Base-by-base conservation (phyloP, 305 asterid species). In the Fraxinus velutina region DNA sequence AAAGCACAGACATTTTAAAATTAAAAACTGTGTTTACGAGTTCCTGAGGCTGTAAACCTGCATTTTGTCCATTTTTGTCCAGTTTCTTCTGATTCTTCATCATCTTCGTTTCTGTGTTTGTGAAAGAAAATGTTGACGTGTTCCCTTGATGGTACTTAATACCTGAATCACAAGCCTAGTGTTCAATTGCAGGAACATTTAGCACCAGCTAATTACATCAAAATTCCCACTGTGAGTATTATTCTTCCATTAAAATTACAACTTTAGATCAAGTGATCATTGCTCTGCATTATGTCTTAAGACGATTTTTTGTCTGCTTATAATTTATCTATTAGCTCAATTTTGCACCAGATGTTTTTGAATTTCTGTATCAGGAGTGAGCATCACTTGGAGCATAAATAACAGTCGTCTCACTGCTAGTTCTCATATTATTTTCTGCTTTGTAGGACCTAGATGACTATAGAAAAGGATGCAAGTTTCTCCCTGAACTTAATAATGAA, bases 131-230 rank as follows among this genome's bases (percentile, higher is more conserved):
- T 24, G 34, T 64, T 64, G 72, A 64, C 1, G 73, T 2, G 36
- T 66, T 66, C 19, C 4, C 36, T 27, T 66, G 34, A 66, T 66
- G 3, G 6, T 27, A 10, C 75, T n/a, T 70, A 71, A 42, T 24
- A 30, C 62, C 72, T 84, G 78, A 60, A 85, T 55, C 22, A 60
- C 79, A 17, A 84, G 60, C 78, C 82, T 84, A 1, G n/a, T 80
- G 71, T 86, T 82, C 82, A 70, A 84, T 82, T 91, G 84, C 95
- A 94, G 99, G 93, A 89, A 80, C 93, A 93, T 86, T 84, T 94
- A 74, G 98, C 98, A n/a, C 98, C 99, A 29, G 89, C 98, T 34
- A 86, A 86, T 85, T 96, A 92, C 82, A 89, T 96, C 83, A 96
- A 89, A 86, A 93, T 96, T 19, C 98, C 98, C 17, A 94, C 95